phyloP scores from a whole-genome alignment of 352 stramenopile genomes.

The Globisporangium apiculatum region DNA sequence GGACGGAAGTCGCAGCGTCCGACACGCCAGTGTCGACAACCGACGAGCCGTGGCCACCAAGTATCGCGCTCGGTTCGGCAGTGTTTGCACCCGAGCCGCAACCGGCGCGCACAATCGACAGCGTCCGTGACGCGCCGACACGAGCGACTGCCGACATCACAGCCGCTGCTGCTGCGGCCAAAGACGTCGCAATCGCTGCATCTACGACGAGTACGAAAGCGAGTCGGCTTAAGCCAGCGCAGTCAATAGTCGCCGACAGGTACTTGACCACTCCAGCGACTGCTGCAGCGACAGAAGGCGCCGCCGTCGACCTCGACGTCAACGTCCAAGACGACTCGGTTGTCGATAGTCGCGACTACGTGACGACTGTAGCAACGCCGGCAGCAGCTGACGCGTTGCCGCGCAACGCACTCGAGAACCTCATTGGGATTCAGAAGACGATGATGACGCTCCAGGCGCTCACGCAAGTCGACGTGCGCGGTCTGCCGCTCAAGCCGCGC shows the following conservation, averaged over 20 bases:
- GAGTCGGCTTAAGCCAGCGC: too few relatives aligned
- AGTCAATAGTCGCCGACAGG: too few relatives aligned
- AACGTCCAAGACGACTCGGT: not conserved
- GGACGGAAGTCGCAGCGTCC: too few relatives aligned
- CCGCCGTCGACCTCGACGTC: too few relatives aligned
- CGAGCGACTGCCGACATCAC: too few relatives aligned
- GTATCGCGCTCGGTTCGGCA: not conserved
- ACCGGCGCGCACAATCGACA: too few relatives aligned
- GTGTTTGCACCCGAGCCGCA: not conserved
- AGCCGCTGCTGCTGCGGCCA: too few relatives aligned
- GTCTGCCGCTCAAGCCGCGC: slow-evolving; percentile 10
- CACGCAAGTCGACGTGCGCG: slow-evolving; percentile 9
- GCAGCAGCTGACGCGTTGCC: not conserved
- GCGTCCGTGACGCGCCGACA: too few relatives aligned
- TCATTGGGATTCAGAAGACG: slow-evolving; percentile 12
- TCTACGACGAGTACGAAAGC: too few relatives aligned
- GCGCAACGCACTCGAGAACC: slow-evolving; percentile 10
- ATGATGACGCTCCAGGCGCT: slow-evolving; percentile 9
- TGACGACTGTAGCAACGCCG: not conserved
- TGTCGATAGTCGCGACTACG: not conserved
- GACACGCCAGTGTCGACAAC: not conserved
- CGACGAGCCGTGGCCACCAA: slow-evolving; percentile 5
- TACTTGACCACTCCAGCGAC: too few relatives aligned
- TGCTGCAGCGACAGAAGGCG: too few relatives aligned
- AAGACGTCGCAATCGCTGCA: too few relatives aligned